Evolutionary conservation across 441 rosid genomes (phyloP).

Genomic region (Gossypium trilobum): DNA sequence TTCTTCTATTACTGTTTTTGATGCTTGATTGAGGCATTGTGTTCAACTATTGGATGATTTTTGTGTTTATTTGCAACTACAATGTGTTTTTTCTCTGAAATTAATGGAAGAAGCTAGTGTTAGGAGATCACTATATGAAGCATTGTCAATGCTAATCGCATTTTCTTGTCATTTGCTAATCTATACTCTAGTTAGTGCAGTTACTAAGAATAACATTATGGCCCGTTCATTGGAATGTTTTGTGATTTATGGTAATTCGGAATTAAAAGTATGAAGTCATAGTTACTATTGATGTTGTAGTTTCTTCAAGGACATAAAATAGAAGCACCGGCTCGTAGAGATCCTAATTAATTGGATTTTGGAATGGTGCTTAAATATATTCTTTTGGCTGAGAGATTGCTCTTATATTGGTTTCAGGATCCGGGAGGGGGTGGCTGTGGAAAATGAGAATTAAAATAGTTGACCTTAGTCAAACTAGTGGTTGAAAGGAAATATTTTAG

Average conservation of each 20-base stretch:
- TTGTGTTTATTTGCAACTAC: not conserved
- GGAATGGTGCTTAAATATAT: not conserved
- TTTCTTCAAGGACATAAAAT: not conserved
- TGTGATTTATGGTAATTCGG: not conserved
- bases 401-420: not conserved
- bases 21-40: not conserved
- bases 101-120: not conserved
- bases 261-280: not conserved
- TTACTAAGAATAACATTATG: not conserved
- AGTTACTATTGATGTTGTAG: not conserved
- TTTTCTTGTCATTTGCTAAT: not conserved
- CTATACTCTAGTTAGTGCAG: not conserved
- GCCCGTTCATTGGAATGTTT: not conserved
- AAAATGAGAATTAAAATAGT: not conserved
- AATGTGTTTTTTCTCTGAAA: not conserved
- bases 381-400: not conserved
- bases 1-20: not conserved
- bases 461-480: not conserved
- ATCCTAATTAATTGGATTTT: not conserved
- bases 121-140: not conserved
- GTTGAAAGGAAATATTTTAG: not conserved
- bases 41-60: not conserved
- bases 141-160: not conserved
- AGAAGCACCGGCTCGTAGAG: not conserved
- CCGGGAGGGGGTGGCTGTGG: not conserved